Percentiles rank a stretch among this genome's conserved stretches.
Conservation (phyloP, 768 basidiomycete genomes). For the Stropharia rugosoannulata region DNA sequence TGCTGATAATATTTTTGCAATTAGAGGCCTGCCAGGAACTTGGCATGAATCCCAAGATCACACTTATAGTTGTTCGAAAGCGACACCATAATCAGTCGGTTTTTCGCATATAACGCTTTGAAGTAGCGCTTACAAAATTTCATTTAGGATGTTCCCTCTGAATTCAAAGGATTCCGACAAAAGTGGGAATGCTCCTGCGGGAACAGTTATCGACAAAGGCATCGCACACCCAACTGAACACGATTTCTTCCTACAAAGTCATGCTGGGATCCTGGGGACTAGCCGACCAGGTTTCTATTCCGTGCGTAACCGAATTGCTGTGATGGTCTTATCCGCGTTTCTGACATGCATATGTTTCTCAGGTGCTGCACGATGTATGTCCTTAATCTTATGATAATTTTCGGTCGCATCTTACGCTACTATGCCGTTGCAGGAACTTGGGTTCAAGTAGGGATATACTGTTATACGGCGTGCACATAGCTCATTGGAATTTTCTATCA, state of each 20-base stretch:
- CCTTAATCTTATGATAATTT: neutral
- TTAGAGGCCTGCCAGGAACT: slow-evolving; percentile 60
- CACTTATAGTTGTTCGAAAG: slow-evolving; percentile 80
- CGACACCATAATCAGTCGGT: slow-evolving; percentile 35
- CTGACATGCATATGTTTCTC: neutral
- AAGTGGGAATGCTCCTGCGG: slow-evolving; percentile 74
- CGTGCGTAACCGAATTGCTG: slow-evolving; percentile 24
- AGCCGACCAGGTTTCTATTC: slow-evolving; percentile 52
- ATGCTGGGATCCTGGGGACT: slow-evolving; percentile 76
- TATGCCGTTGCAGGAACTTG: slow-evolving; percentile 39
- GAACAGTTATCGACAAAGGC: slow-evolving; percentile 73
- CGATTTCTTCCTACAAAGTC: slow-evolving; percentile 79
- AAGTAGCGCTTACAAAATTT: neutral
- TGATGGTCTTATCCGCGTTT: neutral
- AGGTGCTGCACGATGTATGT: slow-evolving; percentile 44
- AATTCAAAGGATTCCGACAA: slow-evolving; percentile 43
- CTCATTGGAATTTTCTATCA: neutral
- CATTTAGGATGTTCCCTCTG: slow-evolving; percentile 11
- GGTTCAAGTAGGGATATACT: slow-evolving; percentile 46
- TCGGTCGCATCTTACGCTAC: neutral
- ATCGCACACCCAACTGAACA: slow-evolving; percentile 71
- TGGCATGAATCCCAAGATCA: slow-evolving; percentile 62
- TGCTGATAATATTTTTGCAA: neutral
- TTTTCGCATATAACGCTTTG: neutral
- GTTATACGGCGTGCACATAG: neutral